Evolutionary conservation across 345 rosid genomes (phyloP).

Genomic region (Camelina laxa): DNA sequence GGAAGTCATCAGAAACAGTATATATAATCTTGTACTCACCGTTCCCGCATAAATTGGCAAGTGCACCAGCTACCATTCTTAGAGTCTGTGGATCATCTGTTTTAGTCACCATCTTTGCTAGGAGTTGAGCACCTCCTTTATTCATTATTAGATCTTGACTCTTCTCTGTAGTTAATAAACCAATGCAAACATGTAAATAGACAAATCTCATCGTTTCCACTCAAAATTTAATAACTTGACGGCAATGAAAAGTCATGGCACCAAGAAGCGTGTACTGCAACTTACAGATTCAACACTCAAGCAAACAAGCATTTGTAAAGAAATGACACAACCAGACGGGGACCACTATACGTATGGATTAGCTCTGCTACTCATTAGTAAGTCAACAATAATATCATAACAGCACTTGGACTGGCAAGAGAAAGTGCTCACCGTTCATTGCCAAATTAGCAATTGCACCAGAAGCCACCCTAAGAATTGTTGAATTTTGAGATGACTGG

Average conservation of each 20-base stretch:
- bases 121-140: constrained; percentile 80
- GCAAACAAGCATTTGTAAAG: constrained; percentile 12
- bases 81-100: constrained; percentile 90
- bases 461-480: constrained; percentile 92
- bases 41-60: constrained; percentile 91
- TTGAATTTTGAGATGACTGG: constrained; percentile 67
- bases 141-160: constrained; percentile 87
- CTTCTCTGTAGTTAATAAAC: constrained; percentile 54
- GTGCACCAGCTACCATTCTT: constrained; percentile 97
- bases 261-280: constrained; percentile 10
- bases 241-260: neutral
- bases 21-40: constrained; percentile 55
- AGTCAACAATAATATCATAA: constrained; percentile 9
- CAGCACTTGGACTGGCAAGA: constrained; percentile 25
- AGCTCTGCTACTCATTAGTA: constrained; percentile 8
- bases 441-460: constrained; percentile 98
- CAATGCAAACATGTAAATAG: constrained; percentile 14
- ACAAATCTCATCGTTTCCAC: neutral
- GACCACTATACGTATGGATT: neutral
- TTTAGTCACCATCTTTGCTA: constrained; percentile 70
- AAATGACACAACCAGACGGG: constrained; percentile 22
- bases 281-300: constrained; percentile 15
- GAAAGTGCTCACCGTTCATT: constrained; percentile 72
- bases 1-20: constrained; percentile 3
- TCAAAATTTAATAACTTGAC: constrained; percentile 1